Conservation (phyloP, 805 yeast species). For the Saturnispora gosingensis region DNA sequence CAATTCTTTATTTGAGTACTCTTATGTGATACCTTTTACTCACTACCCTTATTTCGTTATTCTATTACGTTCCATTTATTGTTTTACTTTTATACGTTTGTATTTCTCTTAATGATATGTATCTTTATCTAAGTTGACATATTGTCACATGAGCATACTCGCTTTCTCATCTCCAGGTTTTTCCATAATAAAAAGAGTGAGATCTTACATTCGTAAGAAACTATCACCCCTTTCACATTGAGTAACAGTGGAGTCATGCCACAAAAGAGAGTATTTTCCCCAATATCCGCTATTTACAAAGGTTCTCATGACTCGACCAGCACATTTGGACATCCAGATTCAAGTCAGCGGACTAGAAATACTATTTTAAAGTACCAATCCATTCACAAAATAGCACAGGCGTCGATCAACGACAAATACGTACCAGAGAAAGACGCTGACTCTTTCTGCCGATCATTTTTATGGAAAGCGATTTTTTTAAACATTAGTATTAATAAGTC, state of each 20-base stretch:
- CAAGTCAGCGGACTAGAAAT: not conserved
- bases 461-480: conserved; percentile 16
- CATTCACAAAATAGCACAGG: conserved; percentile 7
- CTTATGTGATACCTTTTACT: conserved; percentile 1
- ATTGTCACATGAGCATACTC: not conserved
- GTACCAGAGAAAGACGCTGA: conserved; percentile 6
- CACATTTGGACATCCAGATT: not conserved
- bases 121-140: not conserved
- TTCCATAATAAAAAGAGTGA: not conserved
- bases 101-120: not conserved
- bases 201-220: not conserved
- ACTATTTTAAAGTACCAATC: conserved; percentile 7
- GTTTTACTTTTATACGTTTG: not conserved
- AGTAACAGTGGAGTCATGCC: not conserved
- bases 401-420: conserved; percentile 7
- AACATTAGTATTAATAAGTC: conserved; percentile 8
- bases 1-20: not conserved
- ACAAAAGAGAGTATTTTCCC: not conserved
- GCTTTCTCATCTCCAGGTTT: not conserved
- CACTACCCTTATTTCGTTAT: not conserved
- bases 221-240: not conserved
- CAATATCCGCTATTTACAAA: not conserved
- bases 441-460: conserved; percentile 14
- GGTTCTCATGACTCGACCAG: not conserved
- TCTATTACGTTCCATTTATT: not conserved